Percentiles rank a stretch among this genome's conserved stretches.
These are phyloP conservation scores for Penicillium sp. DNA, from an alignment of 2,329 filamentous ascomycete species.

Conservation along the genomic window DNA sequence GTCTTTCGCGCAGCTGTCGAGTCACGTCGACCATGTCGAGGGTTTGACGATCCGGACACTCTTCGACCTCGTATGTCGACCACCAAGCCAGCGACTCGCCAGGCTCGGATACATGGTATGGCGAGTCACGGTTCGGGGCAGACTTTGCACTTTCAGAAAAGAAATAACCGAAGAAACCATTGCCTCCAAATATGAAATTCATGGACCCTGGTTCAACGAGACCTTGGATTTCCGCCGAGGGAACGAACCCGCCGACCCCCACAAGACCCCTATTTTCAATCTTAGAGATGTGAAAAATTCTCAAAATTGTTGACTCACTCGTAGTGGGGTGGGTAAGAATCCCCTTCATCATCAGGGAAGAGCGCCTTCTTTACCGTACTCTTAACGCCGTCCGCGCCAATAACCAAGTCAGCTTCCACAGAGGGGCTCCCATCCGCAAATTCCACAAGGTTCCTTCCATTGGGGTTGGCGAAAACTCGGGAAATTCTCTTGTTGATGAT, in stretches of 20 bases:
- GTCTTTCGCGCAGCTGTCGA: conserved; percentile 42
- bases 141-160: conserved; percentile 30
- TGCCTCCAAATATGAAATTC: conserved; percentile 49
- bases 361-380: conserved; percentile 39
- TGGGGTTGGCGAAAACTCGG: conserved; percentile 25
- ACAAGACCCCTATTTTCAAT: conserved; percentile 36
- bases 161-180: conserved; percentile 55
- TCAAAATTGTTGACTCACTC: conserved; percentile 32
- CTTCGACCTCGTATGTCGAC: conserved; percentile 45
- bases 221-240: conserved; percentile 26
- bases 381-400: conserved; percentile 47
- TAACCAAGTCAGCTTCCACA: conserved; percentile 42
- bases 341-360: conserved; percentile 34
- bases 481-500: conserved; percentile 38
- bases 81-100: conserved; percentile 46
- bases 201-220: conserved; percentile 41
- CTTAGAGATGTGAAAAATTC: background rate
- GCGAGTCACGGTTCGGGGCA: conserved; percentile 25
- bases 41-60: conserved; percentile 33
- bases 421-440: conserved; percentile 38
- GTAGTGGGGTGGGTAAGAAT: conserved; percentile 42
- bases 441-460: conserved; percentile 28
- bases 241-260: conserved; percentile 50
- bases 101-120: conserved; percentile 28
- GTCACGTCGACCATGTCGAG: conserved; percentile 34